Conservation (phyloP, 805 yeast species). For the Candida adriatica region DNA sequence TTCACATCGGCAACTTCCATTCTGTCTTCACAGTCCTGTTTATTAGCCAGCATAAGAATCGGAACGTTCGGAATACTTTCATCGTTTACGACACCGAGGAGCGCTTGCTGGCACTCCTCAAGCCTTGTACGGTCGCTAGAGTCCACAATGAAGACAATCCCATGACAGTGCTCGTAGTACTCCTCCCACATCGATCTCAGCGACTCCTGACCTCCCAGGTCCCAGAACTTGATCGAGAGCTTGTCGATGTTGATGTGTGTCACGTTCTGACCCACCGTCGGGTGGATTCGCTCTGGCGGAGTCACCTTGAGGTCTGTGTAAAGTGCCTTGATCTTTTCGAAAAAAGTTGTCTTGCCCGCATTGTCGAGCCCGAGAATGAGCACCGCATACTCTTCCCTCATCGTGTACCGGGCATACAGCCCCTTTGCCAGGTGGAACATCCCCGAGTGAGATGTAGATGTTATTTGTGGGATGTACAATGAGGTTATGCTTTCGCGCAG, state of each 20-base stretch:
- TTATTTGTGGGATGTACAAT: too few relatives aligned
- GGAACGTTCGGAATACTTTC: conserved; percentile 68
- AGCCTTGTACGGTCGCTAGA: conserved; percentile 80
- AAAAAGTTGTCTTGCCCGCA: conserved; percentile 88
- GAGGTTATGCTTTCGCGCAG: too few relatives aligned
- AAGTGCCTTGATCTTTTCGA: conserved; percentile 56
- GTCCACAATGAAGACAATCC: conserved; percentile 87
- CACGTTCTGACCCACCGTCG: conserved; percentile 91
- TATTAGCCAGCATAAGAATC: conserved; percentile 89
- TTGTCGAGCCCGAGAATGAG: conserved; percentile 87
- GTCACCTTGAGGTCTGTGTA: conserved; percentile 40
- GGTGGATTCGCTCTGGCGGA: conserved; percentile 61
- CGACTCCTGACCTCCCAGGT: conserved; percentile 91
- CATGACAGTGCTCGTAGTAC: conserved; percentile 83
- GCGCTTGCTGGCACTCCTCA: conserved; percentile 71
- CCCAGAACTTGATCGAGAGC: conserved; percentile 75
- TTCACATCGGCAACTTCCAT: conserved; percentile 75
- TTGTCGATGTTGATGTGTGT: conserved; percentile 33
- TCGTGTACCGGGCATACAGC: conserved; percentile 49
- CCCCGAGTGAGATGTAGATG: too few relatives aligned
- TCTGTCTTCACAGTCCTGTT: conserved; percentile 72
- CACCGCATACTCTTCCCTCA: conserved; percentile 64
- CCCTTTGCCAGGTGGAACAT: conserved; percentile 71
- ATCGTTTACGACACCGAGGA: conserved; percentile 49
- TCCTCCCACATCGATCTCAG: conserved; percentile 81